Percentiles rank a stretch among this genome's conserved stretches.
Evolutionary conservation across 2,329 filamentous ascomycete species (phyloP).

Genomic region (Amesomyces nigricolor): DNA sequence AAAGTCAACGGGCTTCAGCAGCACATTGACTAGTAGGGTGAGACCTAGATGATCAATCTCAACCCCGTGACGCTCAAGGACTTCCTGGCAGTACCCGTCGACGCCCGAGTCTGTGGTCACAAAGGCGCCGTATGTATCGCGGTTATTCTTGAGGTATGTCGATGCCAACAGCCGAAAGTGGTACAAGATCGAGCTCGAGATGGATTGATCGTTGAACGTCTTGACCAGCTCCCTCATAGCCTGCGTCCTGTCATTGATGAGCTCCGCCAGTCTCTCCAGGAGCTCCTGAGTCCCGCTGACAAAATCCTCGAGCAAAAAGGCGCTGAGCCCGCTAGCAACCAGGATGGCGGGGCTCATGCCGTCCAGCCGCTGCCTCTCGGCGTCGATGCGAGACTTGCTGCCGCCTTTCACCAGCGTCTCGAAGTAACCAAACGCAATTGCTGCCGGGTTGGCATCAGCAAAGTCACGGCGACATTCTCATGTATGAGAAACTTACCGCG

Average conservation of each 20-base stretch:
- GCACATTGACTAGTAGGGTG: constrained; percentile 66
- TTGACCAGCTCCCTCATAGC: constrained; percentile 51
- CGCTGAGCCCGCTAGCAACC: constrained; percentile 63
- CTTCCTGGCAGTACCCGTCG: constrained; percentile 61
- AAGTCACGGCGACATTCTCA: neutral
- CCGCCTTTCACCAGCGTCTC: constrained; percentile 70
- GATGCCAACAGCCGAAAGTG: constrained; percentile 77
- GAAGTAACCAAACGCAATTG: constrained; percentile 88
- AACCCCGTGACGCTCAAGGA: constrained; percentile 67
- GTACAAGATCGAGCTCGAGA: constrained; percentile 74
- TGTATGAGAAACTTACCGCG: constrained; percentile 61
- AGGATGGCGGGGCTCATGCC: constrained; percentile 66
- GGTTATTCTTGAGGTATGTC: constrained; percentile 74
- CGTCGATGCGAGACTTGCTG: constrained; percentile 58
- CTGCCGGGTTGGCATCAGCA: constrained; percentile 43
- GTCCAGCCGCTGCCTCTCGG: constrained; percentile 66
- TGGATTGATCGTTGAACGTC: constrained; percentile 65
- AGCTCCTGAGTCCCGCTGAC: constrained; percentile 67
- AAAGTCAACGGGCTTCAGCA: constrained; percentile 73
- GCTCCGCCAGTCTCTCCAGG: constrained; percentile 55
- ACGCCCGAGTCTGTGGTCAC: constrained; percentile 55
- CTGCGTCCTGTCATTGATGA: constrained; percentile 54
- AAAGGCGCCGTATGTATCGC: constrained; percentile 65
- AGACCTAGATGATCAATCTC: constrained; percentile 93
- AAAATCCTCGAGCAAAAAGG: constrained; percentile 75